These are phyloP conservation scores for Alternaria sp. DNA, from an alignment of 2,329 filamentous ascomycete species.

Conservation along the genomic window DNA sequence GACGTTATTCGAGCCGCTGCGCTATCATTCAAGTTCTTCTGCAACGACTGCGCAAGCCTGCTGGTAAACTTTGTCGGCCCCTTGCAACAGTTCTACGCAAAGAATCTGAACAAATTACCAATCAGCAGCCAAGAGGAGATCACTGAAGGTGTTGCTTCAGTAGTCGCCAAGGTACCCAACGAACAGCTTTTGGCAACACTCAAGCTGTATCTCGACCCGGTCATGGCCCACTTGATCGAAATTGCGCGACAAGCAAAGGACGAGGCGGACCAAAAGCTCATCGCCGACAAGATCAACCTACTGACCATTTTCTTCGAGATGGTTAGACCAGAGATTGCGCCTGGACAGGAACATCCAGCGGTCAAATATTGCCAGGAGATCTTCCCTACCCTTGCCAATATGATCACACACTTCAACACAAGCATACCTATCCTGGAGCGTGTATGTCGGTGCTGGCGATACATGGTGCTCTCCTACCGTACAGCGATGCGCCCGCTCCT, in stretches of 20 bases:
- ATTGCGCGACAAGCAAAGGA: conserved; percentile 87
- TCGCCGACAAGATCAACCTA: conserved; percentile 93
- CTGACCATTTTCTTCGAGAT: conserved; percentile 89
- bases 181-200: conserved; percentile 83
- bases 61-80: conserved; percentile 84
- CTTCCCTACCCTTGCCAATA: conserved; percentile 84
- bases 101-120: conserved; percentile 85
- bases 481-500: conserved; percentile 87
- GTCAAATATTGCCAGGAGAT: conserved; percentile 97
- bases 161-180: conserved; percentile 85
- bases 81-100: conserved; percentile 91
- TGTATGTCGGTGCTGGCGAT: conserved; percentile 93
- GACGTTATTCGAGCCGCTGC: conserved; percentile 93
- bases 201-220: conserved; percentile 91
- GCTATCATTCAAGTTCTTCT: conserved; percentile 96
- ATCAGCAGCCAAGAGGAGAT: conserved; percentile 92
- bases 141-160: conserved; percentile 92
- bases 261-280: conserved; percentile 82
- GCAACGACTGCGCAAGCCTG: conserved; percentile 89
- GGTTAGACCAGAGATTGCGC: conserved; percentile 77
- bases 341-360: conserved; percentile 79
- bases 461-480: conserved; percentile 96
- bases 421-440: conserved; percentile 92
- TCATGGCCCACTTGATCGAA: conserved; percentile 83
- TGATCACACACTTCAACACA: conserved; percentile 85